These are phyloP conservation scores for Penicillium crystallinum DNA, from an alignment of 495 filamentous ascomycete species.

Conservation along the genomic window DNA sequence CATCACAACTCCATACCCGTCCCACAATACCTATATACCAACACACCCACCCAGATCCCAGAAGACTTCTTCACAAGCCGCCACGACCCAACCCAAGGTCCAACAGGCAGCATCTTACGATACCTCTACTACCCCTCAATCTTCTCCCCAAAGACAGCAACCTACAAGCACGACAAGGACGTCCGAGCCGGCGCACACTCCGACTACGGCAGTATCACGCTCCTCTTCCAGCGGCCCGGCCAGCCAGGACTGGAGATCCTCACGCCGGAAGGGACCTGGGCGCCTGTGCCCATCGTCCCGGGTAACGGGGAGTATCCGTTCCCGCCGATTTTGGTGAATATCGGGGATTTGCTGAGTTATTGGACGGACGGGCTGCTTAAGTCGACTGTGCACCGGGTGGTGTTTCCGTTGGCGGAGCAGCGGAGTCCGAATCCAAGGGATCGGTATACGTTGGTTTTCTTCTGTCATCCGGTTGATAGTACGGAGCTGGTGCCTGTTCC, in stretches of 20 bases:
- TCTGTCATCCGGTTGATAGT: slow-evolving; percentile 76
- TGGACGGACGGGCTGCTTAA: slow-evolving; percentile 86
- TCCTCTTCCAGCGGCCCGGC: slow-evolving; percentile 72
- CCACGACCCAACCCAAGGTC: slow-evolving; percentile 54
- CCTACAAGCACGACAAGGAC: slow-evolving; percentile 47
- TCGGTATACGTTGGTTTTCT: slow-evolving; percentile 85
- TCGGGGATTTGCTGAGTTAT: slow-evolving; percentile 83
- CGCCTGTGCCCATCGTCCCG: slow-evolving; percentile 42
- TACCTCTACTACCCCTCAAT: slow-evolving; percentile 73
- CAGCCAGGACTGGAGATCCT: slow-evolving; percentile 87
- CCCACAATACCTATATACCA: slow-evolving; percentile 7
- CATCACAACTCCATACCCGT: not conserved
- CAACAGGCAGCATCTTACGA: slow-evolving; percentile 73
- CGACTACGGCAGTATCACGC: slow-evolving; percentile 62
- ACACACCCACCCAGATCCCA: slow-evolving; percentile 35
- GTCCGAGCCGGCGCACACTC: slow-evolving; percentile 65
- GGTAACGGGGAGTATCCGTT: slow-evolving; percentile 38
- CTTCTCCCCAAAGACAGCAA: slow-evolving; percentile 28
- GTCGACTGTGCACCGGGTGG: slow-evolving; percentile 83
- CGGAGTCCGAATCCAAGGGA: slow-evolving; percentile 50
- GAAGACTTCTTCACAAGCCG: slow-evolving; percentile 68
- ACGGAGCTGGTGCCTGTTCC: slow-evolving; percentile 73
- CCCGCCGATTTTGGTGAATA: slow-evolving; percentile 85
- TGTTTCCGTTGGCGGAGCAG: slow-evolving; percentile 57
- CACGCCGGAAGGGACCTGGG: slow-evolving; percentile 45